Evolutionary conservation across 352 stramenopile genomes (phyloP).

Genomic region (Globisporangium mamillatum): DNA sequence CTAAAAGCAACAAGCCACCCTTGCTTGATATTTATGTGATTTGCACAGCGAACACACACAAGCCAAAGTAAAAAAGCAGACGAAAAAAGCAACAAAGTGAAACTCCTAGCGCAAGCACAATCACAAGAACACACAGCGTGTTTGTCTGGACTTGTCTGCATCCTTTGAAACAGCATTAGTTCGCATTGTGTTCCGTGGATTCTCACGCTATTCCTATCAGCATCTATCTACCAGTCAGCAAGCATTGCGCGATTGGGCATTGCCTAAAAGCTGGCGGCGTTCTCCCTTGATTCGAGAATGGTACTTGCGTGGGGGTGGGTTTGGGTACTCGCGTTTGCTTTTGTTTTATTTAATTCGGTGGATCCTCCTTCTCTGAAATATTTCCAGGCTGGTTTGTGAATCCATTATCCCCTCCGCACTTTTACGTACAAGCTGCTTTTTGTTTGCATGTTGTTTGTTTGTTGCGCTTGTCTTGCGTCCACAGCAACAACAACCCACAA

Average conservation of each 20-base stretch:
- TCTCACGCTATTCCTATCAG: background rate
- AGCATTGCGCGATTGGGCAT: background rate
- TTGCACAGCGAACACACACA: background rate
- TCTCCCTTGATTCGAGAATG: background rate
- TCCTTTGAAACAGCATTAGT: background rate
- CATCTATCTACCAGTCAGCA: background rate
- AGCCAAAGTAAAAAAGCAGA: background rate
- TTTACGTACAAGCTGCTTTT: background rate
- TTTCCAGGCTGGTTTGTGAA: background rate
- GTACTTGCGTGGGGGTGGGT: background rate
- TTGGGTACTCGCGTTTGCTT: background rate
- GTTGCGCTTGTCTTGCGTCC: background rate
- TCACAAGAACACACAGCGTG: background rate
- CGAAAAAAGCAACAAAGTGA: background rate
- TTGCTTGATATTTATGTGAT: too few species aligned
- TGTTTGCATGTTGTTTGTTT: background rate
- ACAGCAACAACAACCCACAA: background rate
- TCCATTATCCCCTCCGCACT: background rate
- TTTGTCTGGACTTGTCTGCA: background rate
- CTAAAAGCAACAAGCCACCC: background rate
- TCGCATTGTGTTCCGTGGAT: background rate
- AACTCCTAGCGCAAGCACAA: background rate
- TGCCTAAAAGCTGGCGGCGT: background rate
- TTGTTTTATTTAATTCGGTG: background rate
- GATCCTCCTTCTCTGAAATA: conserved; percentile 1